Evolutionary conservation across 2,329 filamentous ascomycete genomes (phyloP).

Genomic region (Fusarium luffae): DNA sequence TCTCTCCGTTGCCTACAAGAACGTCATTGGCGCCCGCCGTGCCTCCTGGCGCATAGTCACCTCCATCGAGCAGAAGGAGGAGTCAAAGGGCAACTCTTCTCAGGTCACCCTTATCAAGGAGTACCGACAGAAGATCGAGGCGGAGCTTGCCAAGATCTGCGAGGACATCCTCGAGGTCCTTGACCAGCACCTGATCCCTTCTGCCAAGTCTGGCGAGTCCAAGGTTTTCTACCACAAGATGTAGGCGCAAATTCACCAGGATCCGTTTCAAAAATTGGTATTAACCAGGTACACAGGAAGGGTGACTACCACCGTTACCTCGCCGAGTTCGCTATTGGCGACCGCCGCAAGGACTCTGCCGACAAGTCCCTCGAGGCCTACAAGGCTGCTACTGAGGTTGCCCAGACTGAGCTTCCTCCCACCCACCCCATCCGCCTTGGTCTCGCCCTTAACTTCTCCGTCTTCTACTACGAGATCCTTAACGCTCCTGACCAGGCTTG

Average conservation of each 20-base stretch:
- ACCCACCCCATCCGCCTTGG: slow-evolving; percentile 98
- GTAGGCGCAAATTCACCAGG: slow-evolving; percentile 76
- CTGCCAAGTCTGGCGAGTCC: slow-evolving; percentile 95
- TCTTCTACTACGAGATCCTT: slow-evolving; percentile 99
- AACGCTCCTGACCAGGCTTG: slow-evolving; percentile 98
- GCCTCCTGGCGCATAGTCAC: slow-evolving; percentile 99
- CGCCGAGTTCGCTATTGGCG: slow-evolving; percentile 90
- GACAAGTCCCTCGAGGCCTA: slow-evolving; percentile 93
- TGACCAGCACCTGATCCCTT: slow-evolving; percentile 92
- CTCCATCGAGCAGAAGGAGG: slow-evolving; percentile 99
- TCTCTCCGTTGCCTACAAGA: slow-evolving; percentile 99
- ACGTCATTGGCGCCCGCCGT: slow-evolving; percentile 97
- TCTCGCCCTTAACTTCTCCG: slow-evolving; percentile 98
- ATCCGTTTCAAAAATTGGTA: slow-evolving; percentile 75
- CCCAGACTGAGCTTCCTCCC: slow-evolving; percentile 95
- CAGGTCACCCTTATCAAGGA: slow-evolving; percentile 94
- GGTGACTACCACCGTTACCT: slow-evolving; percentile 97
- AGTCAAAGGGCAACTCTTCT: slow-evolving; percentile 97
- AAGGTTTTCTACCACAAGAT: slow-evolving; percentile 99
- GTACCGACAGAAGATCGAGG: slow-evolving; percentile 98
- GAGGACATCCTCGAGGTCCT: slow-evolving; percentile 97
- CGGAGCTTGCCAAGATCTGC: slow-evolving; percentile 97
- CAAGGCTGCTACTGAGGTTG: slow-evolving; percentile 99
- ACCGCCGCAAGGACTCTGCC: slow-evolving; percentile 90
- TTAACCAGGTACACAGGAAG: slow-evolving; percentile 72